Base-by-base conservation (phyloP, 257 asterid species). In the Capsicum pubescens region DNA sequence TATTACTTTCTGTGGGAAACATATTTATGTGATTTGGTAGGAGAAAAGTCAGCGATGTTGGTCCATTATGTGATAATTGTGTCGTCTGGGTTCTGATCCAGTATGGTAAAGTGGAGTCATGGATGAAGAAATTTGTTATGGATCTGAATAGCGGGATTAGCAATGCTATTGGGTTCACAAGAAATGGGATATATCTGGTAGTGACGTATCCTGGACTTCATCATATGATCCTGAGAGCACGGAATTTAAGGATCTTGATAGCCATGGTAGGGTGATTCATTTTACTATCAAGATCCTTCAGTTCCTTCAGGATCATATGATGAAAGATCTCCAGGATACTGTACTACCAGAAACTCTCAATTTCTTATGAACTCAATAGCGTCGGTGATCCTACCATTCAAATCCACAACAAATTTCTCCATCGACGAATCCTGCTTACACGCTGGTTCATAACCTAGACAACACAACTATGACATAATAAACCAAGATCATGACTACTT, bases 51-150 rank as follows among this genome's bases (percentile, higher is more conserved):
- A 9, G 32, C 3, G 12, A 50, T 50, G 0, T 9, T 54, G 57
- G 15, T 54, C 15, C 13, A 11, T 54, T 12, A 12, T 54, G 15
- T 3, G 60, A 61, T 68, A 39, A 86, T 8, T 83, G 84, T 77
- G 14, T 72, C 48, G 84, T 90, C n/a, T 88, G 90, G 89, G 79
- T 86, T 44, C 85, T 90, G 89, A 69, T 66, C 64, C 52, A 84
- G 14, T 90, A 90, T 36, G 88, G 90, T 3, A 84, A 85, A 35
- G 6, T 2, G 2, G 79, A 83, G 67, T 85, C 88, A 2, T 90
- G 92, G 90, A 82, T 77, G 46, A 77, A 57, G 52, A 77, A 68
- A 36, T 86, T 82, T 39, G 9, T 10, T 1, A 63, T 87, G 68
- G 50, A 17, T 19, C 35, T 85, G 42, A 82, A 59, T 10, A 58